Percentiles rank a stretch among this genome's conserved stretches.
These are phyloP conservation scores for Irpex lacteus DNA, from an alignment of 1,284 basidiomycete genomes.

Conservation along the genomic window DNA sequence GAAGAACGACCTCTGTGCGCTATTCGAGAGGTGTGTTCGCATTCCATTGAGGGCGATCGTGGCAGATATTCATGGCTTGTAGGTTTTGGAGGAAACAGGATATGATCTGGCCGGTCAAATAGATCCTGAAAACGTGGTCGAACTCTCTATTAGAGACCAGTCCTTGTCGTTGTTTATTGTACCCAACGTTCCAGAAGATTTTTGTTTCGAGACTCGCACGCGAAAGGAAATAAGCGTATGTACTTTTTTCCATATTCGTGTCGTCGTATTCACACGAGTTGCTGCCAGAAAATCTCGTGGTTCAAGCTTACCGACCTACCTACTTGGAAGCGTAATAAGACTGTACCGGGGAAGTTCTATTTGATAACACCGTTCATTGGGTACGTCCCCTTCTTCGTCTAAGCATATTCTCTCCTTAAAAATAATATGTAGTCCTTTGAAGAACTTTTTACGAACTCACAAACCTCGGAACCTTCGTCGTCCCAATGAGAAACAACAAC, in stretches of 20 bases:
- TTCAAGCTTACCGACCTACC: constrained; percentile 89
- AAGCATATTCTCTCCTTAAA: constrained; percentile 15
- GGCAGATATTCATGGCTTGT: constrained; percentile 11
- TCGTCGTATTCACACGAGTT: constrained; percentile 7
- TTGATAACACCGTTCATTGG: constrained; percentile 93
- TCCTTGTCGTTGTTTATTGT: constrained; percentile 92
- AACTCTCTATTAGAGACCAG: constrained; percentile 88
- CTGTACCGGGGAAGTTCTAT: constrained; percentile 84
- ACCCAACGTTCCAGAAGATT: constrained; percentile 86
- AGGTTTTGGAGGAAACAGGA: constrained; percentile 95
- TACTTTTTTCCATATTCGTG: constrained; percentile 13
- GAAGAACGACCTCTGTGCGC: constrained; percentile 86
- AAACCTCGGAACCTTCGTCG: constrained; percentile 35
- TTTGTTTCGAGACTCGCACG: constrained; percentile 89
- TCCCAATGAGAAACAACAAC: constrained; percentile 23
- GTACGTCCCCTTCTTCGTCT: constrained; percentile 43
- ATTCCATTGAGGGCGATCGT: not conserved
- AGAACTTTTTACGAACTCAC: constrained; percentile 49
- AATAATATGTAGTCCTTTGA: constrained; percentile 49
- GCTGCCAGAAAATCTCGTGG: constrained; percentile 90
- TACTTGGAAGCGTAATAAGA: constrained; percentile 85
- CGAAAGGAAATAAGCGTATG: constrained; percentile 98
- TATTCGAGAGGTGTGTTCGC: constrained; percentile 74
- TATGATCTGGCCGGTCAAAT: constrained; percentile 80
- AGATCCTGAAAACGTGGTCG: constrained; percentile 71